phyloP scores from a whole-genome alignment of 441 rosid species.

The Corymbia calophylla region DNA sequence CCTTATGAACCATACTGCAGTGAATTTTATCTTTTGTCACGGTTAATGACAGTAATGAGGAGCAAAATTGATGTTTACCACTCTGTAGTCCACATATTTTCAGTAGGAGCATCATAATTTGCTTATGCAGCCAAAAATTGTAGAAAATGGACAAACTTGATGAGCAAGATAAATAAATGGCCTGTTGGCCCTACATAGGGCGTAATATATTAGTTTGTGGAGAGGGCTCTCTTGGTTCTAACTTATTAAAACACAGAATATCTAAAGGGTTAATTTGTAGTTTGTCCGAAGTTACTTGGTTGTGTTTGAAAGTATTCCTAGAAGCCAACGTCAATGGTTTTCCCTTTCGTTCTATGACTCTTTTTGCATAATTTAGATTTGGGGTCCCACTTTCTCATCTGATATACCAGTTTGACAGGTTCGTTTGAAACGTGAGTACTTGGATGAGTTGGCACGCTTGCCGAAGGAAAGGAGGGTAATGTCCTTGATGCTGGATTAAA shows the following conservation, averaged over 20 bases:
- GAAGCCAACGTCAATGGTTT: neutral
- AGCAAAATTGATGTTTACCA: neutral
- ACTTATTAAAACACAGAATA: neutral
- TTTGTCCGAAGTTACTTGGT: neutral
- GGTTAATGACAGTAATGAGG: neutral
- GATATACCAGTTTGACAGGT: slow-evolving; percentile 37
- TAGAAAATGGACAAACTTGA: neutral
- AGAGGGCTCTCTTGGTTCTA: neutral
- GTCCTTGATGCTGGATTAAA: slow-evolving; percentile 8
- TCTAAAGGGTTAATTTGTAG: neutral
- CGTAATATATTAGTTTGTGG: neutral
- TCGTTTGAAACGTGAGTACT: slow-evolving; percentile 81
- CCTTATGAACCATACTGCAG: neutral
- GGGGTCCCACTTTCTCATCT: neutral
- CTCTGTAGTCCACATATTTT: neutral
- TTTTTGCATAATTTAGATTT: neutral
- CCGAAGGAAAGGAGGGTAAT: slow-evolving; percentile 51
- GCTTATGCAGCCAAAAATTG: neutral
- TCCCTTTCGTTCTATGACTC: neutral
- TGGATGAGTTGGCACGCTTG: slow-evolving; percentile 49
- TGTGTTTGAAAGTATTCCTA: neutral
- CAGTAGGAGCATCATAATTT: neutral
- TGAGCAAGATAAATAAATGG: neutral
- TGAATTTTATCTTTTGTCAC: neutral
- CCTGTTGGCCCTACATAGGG: neutral